Conservation (phyloP, 495 filamentous ascomycete genomes). For the Immersiella caudata region DNA sequence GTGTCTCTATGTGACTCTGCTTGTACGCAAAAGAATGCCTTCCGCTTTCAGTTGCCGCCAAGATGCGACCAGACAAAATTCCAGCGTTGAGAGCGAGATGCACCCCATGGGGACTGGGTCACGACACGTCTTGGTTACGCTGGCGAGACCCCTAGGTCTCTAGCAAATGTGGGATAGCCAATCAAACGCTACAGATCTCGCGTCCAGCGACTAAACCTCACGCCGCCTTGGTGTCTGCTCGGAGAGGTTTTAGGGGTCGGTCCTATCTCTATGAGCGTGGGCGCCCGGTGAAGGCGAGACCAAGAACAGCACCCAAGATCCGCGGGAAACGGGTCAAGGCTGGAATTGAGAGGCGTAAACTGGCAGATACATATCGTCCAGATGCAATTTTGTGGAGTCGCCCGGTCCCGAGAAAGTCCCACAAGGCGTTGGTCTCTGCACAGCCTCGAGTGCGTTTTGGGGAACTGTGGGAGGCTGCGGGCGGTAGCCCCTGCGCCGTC, state of each 20-base stretch:
- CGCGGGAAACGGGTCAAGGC: too few species aligned
- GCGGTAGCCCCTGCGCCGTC: not conserved
- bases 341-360: too few species aligned
- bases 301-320: too few species aligned
- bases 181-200: not conserved
- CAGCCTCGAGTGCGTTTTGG: constrained; percentile 12
- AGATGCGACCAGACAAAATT: not conserved
- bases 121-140: not conserved
- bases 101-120: not conserved
- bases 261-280: not conserved
- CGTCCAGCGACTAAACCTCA: not conserved
- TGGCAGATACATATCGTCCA: too few species aligned
- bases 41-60: not conserved
- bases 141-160: not conserved
- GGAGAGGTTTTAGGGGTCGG: not conserved
- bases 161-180: not conserved
- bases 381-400: too few species aligned
- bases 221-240: not conserved
- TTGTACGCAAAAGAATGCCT: not conserved
- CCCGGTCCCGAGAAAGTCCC: too few species aligned
- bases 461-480: not conserved
- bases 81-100: not conserved
- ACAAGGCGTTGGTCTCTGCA: not conserved
- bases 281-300: too few species aligned
- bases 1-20: not conserved